These are phyloP conservation scores for Pseudogymnoascus pannorum DNA, from an alignment of 2,329 filamentous ascomycete genomes.

Conservation along the genomic window DNA sequence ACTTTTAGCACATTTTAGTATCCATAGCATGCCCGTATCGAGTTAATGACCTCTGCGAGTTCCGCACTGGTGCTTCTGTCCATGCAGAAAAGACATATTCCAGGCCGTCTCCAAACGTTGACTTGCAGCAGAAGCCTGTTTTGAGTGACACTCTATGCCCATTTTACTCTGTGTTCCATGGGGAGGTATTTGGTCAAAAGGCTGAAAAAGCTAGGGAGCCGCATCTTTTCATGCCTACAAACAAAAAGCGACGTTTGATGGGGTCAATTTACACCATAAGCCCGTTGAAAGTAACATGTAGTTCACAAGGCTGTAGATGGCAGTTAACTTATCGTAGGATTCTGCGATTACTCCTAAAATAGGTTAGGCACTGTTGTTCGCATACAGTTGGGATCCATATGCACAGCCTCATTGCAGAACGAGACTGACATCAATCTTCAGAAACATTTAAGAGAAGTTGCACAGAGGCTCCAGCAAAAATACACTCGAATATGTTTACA, in stretches of 20 bases:
- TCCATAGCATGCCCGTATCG: background rate
- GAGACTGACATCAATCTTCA: background rate
- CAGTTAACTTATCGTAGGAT: background rate
- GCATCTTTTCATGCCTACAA: background rate
- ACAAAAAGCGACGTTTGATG: no score
- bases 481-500: background rate
- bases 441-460: background rate
- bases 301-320: background rate
- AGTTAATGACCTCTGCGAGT: conserved; percentile 8
- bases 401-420: background rate
- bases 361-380: background rate
- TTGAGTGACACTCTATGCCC: background rate
- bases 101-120: background rate
- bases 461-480: background rate
- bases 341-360: background rate
- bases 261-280: no score
- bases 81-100: conserved; percentile 13
- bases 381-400: background rate
- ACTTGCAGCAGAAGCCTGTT: background rate
- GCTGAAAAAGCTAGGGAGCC: no score
- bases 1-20: no score
- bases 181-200: background rate
- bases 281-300: background rate
- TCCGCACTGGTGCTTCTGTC: conserved; percentile 12
- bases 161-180: background rate